Conservation (phyloP, 2,329 filamentous ascomycete species). For the Aspergillus proliferans region DNA sequence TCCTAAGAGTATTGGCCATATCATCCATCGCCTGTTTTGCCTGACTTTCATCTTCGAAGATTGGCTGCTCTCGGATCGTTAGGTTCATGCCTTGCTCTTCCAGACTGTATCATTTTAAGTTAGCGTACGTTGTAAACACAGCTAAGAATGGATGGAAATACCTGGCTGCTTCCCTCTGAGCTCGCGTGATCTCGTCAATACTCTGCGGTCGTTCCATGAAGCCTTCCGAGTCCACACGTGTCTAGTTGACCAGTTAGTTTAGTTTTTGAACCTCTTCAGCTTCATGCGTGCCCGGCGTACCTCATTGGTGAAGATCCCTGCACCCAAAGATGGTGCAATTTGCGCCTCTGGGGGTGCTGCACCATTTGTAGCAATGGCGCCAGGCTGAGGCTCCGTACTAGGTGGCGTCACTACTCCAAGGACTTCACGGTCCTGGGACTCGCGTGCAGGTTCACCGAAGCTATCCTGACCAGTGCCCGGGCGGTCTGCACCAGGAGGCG, state of each 20-base stretch:
- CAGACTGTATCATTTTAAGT: constrained; percentile 17
- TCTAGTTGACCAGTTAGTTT: constrained; percentile 14
- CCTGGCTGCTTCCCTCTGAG: constrained; percentile 38
- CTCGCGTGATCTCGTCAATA: constrained; percentile 40
- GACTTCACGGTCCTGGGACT: constrained; percentile 20
- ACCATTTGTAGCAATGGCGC: constrained; percentile 24
- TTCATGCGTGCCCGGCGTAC: constrained; percentile 8
- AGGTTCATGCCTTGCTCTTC: constrained; percentile 43
- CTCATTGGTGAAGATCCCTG: constrained; percentile 18
- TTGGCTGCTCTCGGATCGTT: constrained; percentile 45
- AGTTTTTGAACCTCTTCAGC: background rate
- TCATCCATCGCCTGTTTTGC: constrained; percentile 44
- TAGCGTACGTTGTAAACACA: background rate
- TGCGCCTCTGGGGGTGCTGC: constrained; percentile 12
- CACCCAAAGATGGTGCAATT: constrained; percentile 3
- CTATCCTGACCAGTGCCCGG: constrained; percentile 26
- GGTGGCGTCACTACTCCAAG: constrained; percentile 11
- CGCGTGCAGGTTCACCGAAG: constrained; percentile 14
- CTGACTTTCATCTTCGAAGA: constrained; percentile 45
- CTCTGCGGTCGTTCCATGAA: constrained; percentile 35
- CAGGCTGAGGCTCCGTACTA: constrained; percentile 15
- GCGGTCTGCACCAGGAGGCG: constrained; percentile 22
- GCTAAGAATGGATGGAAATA: background rate
- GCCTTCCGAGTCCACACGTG: constrained; percentile 35
- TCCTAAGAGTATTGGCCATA: constrained; percentile 44